Evolutionary conservation across 2,329 filamentous ascomycete species (phyloP).

Genomic region (Diplocarpon mali): DNA sequence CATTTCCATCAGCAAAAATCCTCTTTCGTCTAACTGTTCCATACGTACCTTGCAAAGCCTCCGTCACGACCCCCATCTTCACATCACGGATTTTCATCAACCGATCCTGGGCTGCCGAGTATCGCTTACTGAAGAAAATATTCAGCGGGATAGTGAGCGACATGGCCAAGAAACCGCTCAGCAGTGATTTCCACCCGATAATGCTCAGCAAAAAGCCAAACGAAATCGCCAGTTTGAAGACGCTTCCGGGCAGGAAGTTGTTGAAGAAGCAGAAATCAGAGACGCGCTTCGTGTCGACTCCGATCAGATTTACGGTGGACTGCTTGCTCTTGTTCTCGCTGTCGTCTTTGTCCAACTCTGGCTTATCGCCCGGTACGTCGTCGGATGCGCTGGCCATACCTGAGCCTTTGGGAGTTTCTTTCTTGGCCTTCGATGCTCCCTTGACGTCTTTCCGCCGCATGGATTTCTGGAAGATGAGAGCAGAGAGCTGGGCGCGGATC

Average conservation of each 20-base stretch:
- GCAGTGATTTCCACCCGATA: conserved; percentile 59
- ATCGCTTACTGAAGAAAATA: conserved; percentile 52
- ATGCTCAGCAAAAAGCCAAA: conserved; percentile 56
- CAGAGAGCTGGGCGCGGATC: conserved; percentile 57
- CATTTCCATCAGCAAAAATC: background rate
- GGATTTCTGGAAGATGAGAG: conserved; percentile 66
- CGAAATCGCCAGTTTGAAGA: conserved; percentile 54
- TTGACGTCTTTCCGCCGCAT: conserved; percentile 71
- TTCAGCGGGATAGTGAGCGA: conserved; percentile 57
- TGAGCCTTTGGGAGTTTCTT: conserved; percentile 16
- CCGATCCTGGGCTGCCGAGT: conserved; percentile 52
- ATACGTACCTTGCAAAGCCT: conserved; percentile 53
- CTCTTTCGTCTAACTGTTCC: background rate
- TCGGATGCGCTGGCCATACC: conserved; percentile 21
- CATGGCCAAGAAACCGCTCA: conserved; percentile 55
- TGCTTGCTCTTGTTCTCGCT: conserved; percentile 52
- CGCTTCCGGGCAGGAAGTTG: conserved; percentile 50
- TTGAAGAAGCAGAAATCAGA: conserved; percentile 58
- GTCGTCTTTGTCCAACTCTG: conserved; percentile 30
- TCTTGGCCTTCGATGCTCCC: conserved; percentile 37
- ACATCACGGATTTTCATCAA: conserved; percentile 68
- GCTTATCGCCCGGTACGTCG: conserved; percentile 23
- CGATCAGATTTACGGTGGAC: conserved; percentile 65
- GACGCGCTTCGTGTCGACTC: conserved; percentile 62
- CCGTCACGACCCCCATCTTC: conserved; percentile 65